These are phyloP conservation scores for Acmispon strigosus DNA, from an alignment of 306 rosid species.

Conservation along the genomic window DNA sequence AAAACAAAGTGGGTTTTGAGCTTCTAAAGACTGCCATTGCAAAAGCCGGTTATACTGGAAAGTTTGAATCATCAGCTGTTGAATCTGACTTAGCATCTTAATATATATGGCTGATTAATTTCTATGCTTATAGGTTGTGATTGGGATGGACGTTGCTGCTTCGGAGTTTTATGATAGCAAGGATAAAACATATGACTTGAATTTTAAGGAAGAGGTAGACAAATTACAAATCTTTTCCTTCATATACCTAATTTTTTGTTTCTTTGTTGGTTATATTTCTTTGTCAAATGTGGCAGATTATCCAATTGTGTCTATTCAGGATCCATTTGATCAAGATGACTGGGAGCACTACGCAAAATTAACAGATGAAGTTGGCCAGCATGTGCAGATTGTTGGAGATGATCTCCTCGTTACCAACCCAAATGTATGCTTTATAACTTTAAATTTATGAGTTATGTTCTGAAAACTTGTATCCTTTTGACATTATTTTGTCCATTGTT, in stretches of 20 bases:
- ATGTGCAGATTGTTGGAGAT: conserved; percentile 94
- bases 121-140: conserved; percentile 56
- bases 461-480: background rate
- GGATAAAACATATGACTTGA: conserved; percentile 79
- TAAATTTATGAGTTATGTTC: background rate
- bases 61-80: conserved; percentile 34
- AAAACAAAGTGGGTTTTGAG: conserved; percentile 97
- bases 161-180: conserved; percentile 67
- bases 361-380: conserved; percentile 65
- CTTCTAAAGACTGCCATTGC: conserved; percentile 92
- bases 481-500: conserved; percentile 6
- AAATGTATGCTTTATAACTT: conserved; percentile 38
- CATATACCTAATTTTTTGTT: background rate
- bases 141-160: conserved; percentile 99
- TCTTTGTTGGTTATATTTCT: background rate
- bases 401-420: conserved; percentile 98
- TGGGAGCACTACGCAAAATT: conserved; percentile 90
- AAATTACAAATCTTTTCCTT: background rate
- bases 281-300: conserved; percentile 48
- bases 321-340: conserved; percentile 99
- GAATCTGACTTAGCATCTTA: background rate
- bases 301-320: conserved; percentile 93
- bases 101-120: conserved; percentile 6
- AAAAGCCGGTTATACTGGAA: conserved; percentile 92
- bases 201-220: conserved; percentile 91